Evolutionary conservation across 208 protist species (phyloP).

Genomic region (Willaertia magna): DNA sequence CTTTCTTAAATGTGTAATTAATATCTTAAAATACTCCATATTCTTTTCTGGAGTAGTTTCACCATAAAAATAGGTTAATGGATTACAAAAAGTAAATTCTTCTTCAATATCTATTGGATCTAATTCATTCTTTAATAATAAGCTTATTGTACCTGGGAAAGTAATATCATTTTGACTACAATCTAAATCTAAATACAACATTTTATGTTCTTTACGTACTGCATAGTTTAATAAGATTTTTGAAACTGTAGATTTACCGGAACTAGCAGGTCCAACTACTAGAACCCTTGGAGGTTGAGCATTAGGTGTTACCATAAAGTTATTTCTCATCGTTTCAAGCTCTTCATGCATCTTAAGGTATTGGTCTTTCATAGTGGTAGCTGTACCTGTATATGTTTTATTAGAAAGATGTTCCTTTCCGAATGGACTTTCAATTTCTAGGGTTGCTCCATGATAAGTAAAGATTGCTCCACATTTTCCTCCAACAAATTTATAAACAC

Average conservation of each 20-base stretch:
- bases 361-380: neutral
- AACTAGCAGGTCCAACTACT: neutral
- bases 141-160: neutral
- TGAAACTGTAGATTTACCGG: neutral
- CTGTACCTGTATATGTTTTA: neutral
- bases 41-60: neutral
- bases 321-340: neutral
- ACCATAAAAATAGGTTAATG: neutral
- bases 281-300: neutral
- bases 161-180: neutral
- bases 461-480: neutral
- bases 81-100: neutral
- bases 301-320: neutral
- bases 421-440: neutral
- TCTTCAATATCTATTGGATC: neutral
- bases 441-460: neutral
- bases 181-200: constrained; percentile 7
- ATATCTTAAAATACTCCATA: neutral
- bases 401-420: neutral
- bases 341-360: neutral
- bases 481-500: neutral
- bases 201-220: neutral
- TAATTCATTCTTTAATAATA: neutral
- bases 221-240: constrained; percentile 6
- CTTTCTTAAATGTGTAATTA: neutral